Evolutionary conservation across 768 basidiomycete genomes (phyloP), one percentile per base, ranked within the genome.

Genomic region (Hericium rajendrae): DNA sequence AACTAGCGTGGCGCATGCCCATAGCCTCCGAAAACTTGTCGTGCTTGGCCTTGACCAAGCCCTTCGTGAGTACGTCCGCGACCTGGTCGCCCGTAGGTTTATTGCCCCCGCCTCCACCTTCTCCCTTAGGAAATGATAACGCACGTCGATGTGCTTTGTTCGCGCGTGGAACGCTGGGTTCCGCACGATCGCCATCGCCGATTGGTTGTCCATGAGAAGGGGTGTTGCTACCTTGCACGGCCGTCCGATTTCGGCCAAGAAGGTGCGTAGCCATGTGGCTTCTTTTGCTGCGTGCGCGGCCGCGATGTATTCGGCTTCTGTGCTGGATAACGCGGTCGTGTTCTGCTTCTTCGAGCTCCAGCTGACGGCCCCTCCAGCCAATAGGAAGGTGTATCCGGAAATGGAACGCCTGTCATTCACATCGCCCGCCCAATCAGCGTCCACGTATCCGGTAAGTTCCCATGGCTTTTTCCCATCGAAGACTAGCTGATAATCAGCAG

Each of bases 241-340:
- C 4, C 10, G 3, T 12, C 40, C 3, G 6, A 55, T 10, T 38
- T 38, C 41, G 2, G 0, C 11, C 62, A 75, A 54, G n/a, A 75
- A 53, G 38, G 65, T 66, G 6, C 69, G 62, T 3, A 74, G 60
- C 67, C 68, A 74, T 15, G 67, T 39, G 2, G 70, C 64, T 43
- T 74, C 71, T 56, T 67, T 63, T 20, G 65, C 61, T 4, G 73
- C 69, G 41, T 66, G 59, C 1, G 63, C 63, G 2, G 69, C 69
- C 10, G 74, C 67, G 40, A 75, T 69, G 60, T 70, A 76, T 59
- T 77, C 72, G 26, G 73, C 71, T 61, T 77, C 75, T 1, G 70
- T 72, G 0, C 70, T 74, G 6, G 74, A 76, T 2, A 70, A 60
- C 0, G 75, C 67, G n/a, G 77, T 72, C 41, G 71, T 62, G 0